Conservation (phyloP, 2,329 filamentous ascomycete genomes). For the Coccinonectria pachysandricola region DNA sequence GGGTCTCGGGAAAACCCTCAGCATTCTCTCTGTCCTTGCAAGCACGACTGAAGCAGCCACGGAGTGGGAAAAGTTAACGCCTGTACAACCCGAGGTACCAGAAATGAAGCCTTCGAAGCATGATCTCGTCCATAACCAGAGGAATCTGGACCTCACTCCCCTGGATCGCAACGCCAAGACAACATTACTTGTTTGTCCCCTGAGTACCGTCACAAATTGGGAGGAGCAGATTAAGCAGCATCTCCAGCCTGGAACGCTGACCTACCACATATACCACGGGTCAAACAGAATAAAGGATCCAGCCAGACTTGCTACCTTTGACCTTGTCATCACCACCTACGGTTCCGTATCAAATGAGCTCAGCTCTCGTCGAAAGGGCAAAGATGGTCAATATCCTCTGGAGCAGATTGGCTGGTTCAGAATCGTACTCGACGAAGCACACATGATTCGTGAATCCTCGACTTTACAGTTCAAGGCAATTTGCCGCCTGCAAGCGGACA, state of each 20-base stretch:
- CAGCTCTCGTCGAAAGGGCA: slow-evolving; percentile 49
- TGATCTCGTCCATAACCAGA: slow-evolving; percentile 23
- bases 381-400: slow-evolving; percentile 52
- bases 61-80: slow-evolving; percentile 47
- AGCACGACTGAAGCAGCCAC: slow-evolving; percentile 52
- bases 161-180: slow-evolving; percentile 61
- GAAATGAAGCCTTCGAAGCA: slow-evolving; percentile 28
- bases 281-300: slow-evolving; percentile 60
- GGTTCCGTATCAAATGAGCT: slow-evolving; percentile 77
- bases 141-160: slow-evolving; percentile 36
- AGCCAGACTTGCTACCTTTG: slow-evolving; percentile 58
- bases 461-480: slow-evolving; percentile 79
- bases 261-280: slow-evolving; percentile 81
- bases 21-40: slow-evolving; percentile 68
- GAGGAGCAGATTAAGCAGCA: slow-evolving; percentile 84
- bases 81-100: slow-evolving; percentile 36
- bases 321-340: slow-evolving; percentile 89
- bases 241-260: slow-evolving; percentile 52
- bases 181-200: slow-evolving; percentile 78
- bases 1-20: slow-evolving; percentile 81
- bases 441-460: slow-evolving; percentile 79
- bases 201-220: slow-evolving; percentile 92
- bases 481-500: slow-evolving; percentile 65
- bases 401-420: slow-evolving; percentile 83
- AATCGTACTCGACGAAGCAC: slow-evolving; percentile 87